A percentile compares a stretch with the other conserved stretches of the same genome.
Conservation (phyloP, 768 basidiomycete species). For the Tulasnella sp. region DNA sequence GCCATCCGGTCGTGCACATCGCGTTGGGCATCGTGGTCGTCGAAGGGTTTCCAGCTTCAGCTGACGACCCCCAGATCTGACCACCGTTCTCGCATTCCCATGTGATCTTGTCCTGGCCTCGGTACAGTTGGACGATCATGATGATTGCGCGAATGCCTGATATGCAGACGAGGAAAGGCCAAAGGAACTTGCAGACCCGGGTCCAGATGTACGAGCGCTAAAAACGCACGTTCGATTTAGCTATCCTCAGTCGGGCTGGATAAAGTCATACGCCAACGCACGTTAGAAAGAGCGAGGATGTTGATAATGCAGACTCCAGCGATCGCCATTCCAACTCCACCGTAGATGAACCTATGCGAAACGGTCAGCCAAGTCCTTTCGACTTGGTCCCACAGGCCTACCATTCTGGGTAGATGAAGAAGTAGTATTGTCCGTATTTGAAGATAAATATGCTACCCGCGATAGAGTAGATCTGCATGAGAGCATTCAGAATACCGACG, state of each 20-base stretch:
- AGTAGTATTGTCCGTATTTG: conserved; percentile 48
- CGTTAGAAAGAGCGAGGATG: conserved; percentile 52
- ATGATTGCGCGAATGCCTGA: conserved; percentile 51
- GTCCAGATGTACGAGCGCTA: conserved; percentile 63
- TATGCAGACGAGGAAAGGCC: conserved; percentile 61
- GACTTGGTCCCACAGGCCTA: conserved; percentile 19
- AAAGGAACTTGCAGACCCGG: conserved; percentile 50
- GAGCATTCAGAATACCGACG: neutral
- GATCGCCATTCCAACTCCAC: conserved; percentile 48
- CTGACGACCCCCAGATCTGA: conserved; percentile 29
- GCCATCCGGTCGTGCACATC: conserved; percentile 51
- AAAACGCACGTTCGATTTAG: neutral
- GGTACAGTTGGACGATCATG: conserved; percentile 62
- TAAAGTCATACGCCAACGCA: conserved; percentile 25
- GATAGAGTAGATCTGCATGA: conserved; percentile 47
- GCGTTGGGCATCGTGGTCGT: conserved; percentile 32
- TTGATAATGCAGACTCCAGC: conserved; percentile 40
- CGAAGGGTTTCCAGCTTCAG: conserved; percentile 38
- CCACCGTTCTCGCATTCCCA: conserved; percentile 70
- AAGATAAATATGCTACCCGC: conserved; percentile 55
- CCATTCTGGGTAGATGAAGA: conserved; percentile 59
- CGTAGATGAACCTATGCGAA: conserved; percentile 49
- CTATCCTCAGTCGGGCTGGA: neutral
- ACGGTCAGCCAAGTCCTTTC: neutral
- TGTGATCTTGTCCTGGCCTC: conserved; percentile 52